Evolutionary conservation across 495 filamentous ascomycete genomes (phyloP).

Genomic region (Corynascus novoguineensis): DNA sequence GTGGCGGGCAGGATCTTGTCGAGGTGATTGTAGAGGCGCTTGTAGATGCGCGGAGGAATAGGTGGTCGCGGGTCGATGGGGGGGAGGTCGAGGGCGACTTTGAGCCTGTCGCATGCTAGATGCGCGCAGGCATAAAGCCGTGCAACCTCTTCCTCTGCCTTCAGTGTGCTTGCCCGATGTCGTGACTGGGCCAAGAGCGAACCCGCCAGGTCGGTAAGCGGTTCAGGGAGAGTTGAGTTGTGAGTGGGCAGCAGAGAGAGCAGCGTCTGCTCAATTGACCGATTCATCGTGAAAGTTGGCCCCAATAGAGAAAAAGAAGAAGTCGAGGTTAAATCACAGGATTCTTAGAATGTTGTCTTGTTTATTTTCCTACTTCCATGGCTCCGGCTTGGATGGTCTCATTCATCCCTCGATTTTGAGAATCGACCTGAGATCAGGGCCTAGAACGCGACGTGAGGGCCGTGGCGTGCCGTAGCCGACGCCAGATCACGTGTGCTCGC

Average conservation of each 20-base stretch:
- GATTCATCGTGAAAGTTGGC: conserved; percentile 56
- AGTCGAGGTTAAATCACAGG: too few species aligned
- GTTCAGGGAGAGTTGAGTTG: conserved; percentile 61
- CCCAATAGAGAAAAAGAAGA: neutral
- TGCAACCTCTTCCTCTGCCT: conserved; percentile 82
- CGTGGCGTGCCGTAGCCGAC: neutral
- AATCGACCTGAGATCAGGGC: too few species aligned
- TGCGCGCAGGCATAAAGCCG: conserved; percentile 85
- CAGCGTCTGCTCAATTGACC: conserved; percentile 70
- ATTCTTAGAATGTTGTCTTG: too few species aligned
- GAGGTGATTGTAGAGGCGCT: conserved; percentile 75
- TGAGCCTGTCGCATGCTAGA: conserved; percentile 84
- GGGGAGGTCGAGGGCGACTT: conserved; percentile 77
- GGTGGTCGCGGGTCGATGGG: conserved; percentile 75
- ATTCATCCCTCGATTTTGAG: too few species aligned
- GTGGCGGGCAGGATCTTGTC: conserved; percentile 58
- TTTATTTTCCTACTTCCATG: too few species aligned
- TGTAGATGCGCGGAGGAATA: conserved; percentile 75
- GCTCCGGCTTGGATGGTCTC: too few species aligned
- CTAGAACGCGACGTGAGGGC: neutral
- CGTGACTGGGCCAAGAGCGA: conserved; percentile 86
- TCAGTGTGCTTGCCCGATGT: conserved; percentile 69
- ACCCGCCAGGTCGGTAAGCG: conserved; percentile 68
- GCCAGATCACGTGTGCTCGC: conserved; percentile 22
- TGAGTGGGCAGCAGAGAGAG: conserved; percentile 73